Conservation (phyloP, 2,329 filamentous ascomycete species). For the Raffaelea arxii region DNA sequence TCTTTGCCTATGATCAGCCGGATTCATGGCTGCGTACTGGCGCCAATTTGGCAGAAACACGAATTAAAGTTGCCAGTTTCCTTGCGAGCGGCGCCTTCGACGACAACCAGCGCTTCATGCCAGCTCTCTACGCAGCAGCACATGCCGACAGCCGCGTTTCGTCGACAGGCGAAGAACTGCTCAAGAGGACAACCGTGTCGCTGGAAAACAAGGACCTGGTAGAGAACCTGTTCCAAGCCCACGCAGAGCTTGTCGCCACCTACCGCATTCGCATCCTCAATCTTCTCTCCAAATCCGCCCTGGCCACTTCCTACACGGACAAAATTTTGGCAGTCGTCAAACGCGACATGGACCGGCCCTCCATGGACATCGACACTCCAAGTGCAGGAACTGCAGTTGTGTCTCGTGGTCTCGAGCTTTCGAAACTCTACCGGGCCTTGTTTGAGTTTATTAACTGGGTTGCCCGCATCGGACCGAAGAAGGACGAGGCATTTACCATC, state of each 20-base stretch:
- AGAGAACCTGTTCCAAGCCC: conserved; percentile 58
- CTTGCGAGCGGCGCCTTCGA: conserved; percentile 78
- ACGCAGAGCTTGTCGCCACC: conserved; percentile 61
- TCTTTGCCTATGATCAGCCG: conserved; percentile 58
- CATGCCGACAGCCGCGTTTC: conserved; percentile 74
- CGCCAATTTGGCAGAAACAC: conserved; percentile 59
- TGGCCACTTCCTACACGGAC: conserved; percentile 59
- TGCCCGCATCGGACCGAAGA: conserved; percentile 57
- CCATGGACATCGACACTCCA: conserved; percentile 3
- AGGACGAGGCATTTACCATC: conserved; percentile 43
- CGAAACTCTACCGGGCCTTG: conserved; percentile 71
- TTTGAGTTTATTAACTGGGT: conserved; percentile 86
- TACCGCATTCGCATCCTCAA: conserved; percentile 69
- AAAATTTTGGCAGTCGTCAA: conserved; percentile 62
- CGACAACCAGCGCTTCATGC: conserved; percentile 73
- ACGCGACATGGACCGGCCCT: conserved; percentile 41
- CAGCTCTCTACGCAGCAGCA: conserved; percentile 73
- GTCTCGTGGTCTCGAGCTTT: conserved; percentile 58
- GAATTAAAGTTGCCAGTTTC: conserved; percentile 59
- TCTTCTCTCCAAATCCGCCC: conserved; percentile 66
- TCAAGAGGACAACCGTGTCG: conserved; percentile 69
- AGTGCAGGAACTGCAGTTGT: neutral
- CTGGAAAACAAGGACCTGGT: conserved; percentile 61
- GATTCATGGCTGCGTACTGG: conserved; percentile 55
- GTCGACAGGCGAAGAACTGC: conserved; percentile 75